These are phyloP conservation scores for Boletus pseudo-olivaceus DNA, from an alignment of 768 basidiomycete genomes.

Conservation along the genomic window DNA sequence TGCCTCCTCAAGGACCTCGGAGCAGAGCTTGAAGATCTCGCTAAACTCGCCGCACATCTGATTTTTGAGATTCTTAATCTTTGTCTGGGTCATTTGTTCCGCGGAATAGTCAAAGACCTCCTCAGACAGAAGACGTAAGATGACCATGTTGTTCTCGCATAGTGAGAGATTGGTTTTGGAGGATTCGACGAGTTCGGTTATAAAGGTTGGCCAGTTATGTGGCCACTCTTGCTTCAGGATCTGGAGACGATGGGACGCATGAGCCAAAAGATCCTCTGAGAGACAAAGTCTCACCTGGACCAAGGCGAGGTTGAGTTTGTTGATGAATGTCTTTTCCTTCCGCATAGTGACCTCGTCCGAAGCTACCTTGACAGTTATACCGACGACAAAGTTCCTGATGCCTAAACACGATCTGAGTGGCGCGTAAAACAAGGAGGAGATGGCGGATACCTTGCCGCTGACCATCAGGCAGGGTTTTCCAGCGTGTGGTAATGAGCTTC, in stretches of 20 bases:
- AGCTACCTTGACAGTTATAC: slow-evolving; percentile 87
- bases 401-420: slow-evolving; percentile 42
- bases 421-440: slow-evolving; percentile 1
- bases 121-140: slow-evolving; percentile 93
- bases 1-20: slow-evolving; percentile 96
- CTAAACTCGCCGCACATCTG: slow-evolving; percentile 97
- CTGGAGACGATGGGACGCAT: slow-evolving; percentile 38
- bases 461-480: slow-evolving; percentile 93
- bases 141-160: slow-evolving; percentile 99
- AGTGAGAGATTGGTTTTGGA: slow-evolving; percentile 94
- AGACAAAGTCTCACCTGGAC: slow-evolving; percentile 65
- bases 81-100: slow-evolving; percentile 97
- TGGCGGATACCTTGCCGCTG: slow-evolving; percentile 74
- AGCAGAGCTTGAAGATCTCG: slow-evolving; percentile 97
- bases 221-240: slow-evolving; percentile 99
- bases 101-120: slow-evolving; percentile 99
- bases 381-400: slow-evolving; percentile 95
- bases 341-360: slow-evolving; percentile 86
- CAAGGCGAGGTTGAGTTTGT: slow-evolving; percentile 94
- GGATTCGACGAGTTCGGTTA: slow-evolving; percentile 93
- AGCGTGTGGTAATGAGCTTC: slow-evolving; percentile 89
- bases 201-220: slow-evolving; percentile 98
- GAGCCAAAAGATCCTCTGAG: neutral
- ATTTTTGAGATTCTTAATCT: slow-evolving; percentile 96
- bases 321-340: slow-evolving; percentile 90